A percentile compares a stretch with the other conserved stretches of the same genome.
phyloP scores from a whole-genome alignment of 2,329 filamentous ascomycete genomes.

The Colletotrichum salicis region DNA sequence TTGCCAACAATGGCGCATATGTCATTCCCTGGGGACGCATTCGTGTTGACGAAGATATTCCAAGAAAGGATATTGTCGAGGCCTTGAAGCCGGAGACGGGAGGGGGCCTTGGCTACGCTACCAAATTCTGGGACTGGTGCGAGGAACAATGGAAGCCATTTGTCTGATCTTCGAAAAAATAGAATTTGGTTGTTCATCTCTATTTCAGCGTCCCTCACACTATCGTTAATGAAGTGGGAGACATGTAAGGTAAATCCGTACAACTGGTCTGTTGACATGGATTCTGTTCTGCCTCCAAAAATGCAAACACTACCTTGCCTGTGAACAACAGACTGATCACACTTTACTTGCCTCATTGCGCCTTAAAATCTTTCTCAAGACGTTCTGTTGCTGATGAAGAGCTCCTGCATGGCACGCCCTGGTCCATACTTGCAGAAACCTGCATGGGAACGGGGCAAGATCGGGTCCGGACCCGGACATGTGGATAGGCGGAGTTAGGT shows the following conservation, averaged over 20 bases:
- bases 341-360: too few relatives aligned
- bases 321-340: too few relatives aligned
- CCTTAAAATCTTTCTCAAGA: too few relatives aligned
- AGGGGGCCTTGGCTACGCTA: constrained; percentile 41
- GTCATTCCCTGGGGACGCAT: constrained; percentile 45
- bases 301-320: too few relatives aligned
- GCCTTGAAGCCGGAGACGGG: constrained; percentile 40
- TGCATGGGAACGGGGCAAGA: neutral
- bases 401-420: neutral
- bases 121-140: constrained; percentile 45
- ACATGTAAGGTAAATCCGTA: too few relatives aligned
- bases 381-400: neutral
- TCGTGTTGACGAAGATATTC: constrained; percentile 32
- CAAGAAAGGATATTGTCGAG: constrained; percentile 43
- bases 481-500: neutral
- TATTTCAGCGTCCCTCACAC: too few relatives aligned
- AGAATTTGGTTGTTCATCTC: too few relatives aligned
- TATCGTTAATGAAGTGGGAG: too few relatives aligned
- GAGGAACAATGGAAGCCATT: constrained; percentile 35
- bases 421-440: neutral
- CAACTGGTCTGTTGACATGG: too few relatives aligned
- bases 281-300: too few relatives aligned
- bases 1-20: constrained; percentile 43
- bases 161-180: neutral
- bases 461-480: neutral